These are phyloP conservation scores for Nakaseomyces glabratus DNA, from an alignment of 1,139 yeast species.

Conservation along the genomic window DNA sequence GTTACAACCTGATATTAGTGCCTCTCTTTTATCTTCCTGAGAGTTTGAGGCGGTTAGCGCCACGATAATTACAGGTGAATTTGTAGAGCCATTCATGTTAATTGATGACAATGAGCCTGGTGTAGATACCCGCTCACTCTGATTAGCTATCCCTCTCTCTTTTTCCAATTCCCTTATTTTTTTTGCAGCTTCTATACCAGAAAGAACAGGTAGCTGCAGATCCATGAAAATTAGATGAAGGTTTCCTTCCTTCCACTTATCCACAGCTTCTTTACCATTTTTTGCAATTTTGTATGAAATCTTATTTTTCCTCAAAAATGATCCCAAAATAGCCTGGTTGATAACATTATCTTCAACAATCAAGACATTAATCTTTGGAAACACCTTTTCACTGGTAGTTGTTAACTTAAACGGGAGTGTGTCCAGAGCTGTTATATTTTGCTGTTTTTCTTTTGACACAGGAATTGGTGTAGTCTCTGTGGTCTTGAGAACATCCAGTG, in stretches of 20 bases:
- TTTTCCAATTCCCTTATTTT: constrained; percentile 79
- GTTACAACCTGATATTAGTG: constrained; percentile 93
- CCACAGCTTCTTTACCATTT: constrained; percentile 87
- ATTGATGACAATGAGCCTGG: constrained; percentile 7
- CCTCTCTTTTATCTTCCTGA: constrained; percentile 80
- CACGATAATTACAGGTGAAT: constrained; percentile 87
- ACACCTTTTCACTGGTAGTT: constrained; percentile 27
- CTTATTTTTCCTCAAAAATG: constrained; percentile 79
- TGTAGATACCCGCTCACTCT: constrained; percentile 8
- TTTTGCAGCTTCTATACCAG: constrained; percentile 87
- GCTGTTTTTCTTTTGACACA: constrained; percentile 7
- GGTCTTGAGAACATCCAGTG: constrained; percentile 3
- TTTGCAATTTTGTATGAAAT: constrained; percentile 81
- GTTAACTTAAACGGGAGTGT: constrained; percentile 7
- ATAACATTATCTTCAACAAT: constrained; percentile 95
- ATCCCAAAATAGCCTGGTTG: constrained; percentile 85
- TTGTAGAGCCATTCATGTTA: constrained; percentile 32
- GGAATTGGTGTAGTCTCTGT: constrained; percentile 8
- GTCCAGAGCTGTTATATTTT: constrained; percentile 8
- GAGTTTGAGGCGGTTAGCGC: constrained; percentile 91
- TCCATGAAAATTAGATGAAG: constrained; percentile 91
- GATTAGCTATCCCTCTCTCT: constrained; percentile 66
- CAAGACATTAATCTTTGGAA: constrained; percentile 78
- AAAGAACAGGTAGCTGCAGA: constrained; percentile 85
- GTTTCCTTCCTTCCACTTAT: constrained; percentile 87